Conservation (phyloP, 768 basidiomycete species). For the Naematelia encephala region DNA sequence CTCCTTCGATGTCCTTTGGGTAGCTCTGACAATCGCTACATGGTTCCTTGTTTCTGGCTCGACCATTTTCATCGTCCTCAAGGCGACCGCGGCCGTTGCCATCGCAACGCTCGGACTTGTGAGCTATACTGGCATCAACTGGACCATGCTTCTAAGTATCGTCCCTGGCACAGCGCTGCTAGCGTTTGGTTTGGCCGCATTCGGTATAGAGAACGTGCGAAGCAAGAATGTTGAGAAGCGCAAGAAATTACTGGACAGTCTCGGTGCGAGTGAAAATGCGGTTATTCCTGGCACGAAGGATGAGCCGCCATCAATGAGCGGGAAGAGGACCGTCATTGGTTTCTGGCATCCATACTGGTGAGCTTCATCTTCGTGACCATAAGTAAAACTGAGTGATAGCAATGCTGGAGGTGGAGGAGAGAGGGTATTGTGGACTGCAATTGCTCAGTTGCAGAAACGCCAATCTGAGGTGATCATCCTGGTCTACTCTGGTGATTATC, state of each 20-base stretch:
- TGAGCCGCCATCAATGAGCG: slow-evolving; percentile 20
- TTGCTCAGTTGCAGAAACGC: slow-evolving; percentile 64
- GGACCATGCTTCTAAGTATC: slow-evolving; percentile 34
- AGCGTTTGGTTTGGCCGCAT: slow-evolving; percentile 15
- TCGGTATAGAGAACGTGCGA: slow-evolving; percentile 22
- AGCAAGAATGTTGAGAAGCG: slow-evolving; percentile 27
- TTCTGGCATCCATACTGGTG: slow-evolving; percentile 98
- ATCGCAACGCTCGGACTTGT: neutral
- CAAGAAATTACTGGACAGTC: slow-evolving; percentile 22
- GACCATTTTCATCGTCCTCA: slow-evolving; percentile 8
- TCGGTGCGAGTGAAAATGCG: slow-evolving; percentile 28
- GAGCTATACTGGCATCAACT: slow-evolving; percentile 29
- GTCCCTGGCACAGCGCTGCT: slow-evolving; percentile 34
- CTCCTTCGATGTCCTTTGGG: slow-evolving; percentile 64
- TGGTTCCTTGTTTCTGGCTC: slow-evolving; percentile 37
- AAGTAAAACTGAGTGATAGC: slow-evolving; percentile 52
- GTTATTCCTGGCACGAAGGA: slow-evolving; percentile 29
- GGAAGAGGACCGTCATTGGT: slow-evolving; percentile 58
- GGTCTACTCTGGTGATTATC: slow-evolving; percentile 84
- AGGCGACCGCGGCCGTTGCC: slow-evolving; percentile 3
- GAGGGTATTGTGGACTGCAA: slow-evolving; percentile 88
- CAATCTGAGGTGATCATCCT: slow-evolving; percentile 59
- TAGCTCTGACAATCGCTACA: slow-evolving; percentile 17
- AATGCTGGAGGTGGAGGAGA: slow-evolving; percentile 98
- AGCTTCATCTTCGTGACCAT: slow-evolving; percentile 35